These are phyloP conservation scores for Begonia masoniana DNA, from an alignment of 306 rosid species.

Conservation along the genomic window DNA sequence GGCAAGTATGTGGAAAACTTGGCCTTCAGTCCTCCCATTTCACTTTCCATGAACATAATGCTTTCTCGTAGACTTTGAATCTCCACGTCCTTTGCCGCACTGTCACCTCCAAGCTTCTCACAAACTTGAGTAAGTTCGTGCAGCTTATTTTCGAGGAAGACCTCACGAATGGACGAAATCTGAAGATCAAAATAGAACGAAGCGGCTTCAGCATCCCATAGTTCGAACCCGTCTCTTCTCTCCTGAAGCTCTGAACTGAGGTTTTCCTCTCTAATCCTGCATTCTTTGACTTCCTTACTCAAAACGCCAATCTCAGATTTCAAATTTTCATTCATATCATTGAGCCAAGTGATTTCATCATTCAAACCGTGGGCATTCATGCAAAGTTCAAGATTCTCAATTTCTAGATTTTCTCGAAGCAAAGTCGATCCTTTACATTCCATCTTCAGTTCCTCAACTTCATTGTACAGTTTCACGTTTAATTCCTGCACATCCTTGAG, in stretches of 20 bases:
- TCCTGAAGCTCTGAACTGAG: constrained; percentile 68
- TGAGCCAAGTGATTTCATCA: constrained; percentile 48
- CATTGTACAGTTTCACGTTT: constrained; percentile 41
- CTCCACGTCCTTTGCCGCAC: constrained; percentile 38
- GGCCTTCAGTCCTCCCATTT: constrained; percentile 50
- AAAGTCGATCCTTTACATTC: constrained; percentile 36
- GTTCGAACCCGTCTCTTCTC: constrained; percentile 62
- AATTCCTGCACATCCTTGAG: constrained; percentile 35
- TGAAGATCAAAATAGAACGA: constrained; percentile 89
- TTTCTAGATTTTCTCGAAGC: constrained; percentile 36
- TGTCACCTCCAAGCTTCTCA: constrained; percentile 49
- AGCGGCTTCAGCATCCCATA: constrained; percentile 94
- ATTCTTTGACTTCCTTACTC: constrained; percentile 48
- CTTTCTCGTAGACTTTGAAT: constrained; percentile 45
- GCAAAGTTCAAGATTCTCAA: constrained; percentile 46
- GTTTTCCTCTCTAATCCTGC: constrained; percentile 52
- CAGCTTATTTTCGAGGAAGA: constrained; percentile 70
- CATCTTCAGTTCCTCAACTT: constrained; percentile 44
- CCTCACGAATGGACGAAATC: constrained; percentile 66
- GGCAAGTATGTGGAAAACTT: constrained; percentile 32
- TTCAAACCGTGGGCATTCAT: constrained; percentile 43
- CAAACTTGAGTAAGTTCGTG: constrained; percentile 68
- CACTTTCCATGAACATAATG: constrained; percentile 47
- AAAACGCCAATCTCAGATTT: constrained; percentile 41
- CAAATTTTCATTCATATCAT: constrained; percentile 36